Base-by-base conservation (phyloP, 805 yeast genomes). In the Yarrowia alimentaria region DNA sequence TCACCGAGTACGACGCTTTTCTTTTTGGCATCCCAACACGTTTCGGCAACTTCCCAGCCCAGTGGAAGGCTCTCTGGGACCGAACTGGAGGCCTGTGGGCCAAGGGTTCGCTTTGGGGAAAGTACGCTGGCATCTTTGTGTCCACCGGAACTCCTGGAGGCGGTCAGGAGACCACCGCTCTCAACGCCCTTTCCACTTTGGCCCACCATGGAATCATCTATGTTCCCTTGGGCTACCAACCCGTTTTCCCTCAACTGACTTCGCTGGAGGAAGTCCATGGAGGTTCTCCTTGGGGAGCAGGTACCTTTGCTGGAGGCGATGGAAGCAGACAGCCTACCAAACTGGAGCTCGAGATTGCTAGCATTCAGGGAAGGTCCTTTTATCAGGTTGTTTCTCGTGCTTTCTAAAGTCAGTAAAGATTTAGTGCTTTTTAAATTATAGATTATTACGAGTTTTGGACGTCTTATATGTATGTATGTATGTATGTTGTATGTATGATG, bases 241-340 rank as follows among this genome's bases (percentile, higher is more conserved):
- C 71, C 53, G 70, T 75, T 4, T 81, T 80, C 66, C 72, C 75
- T 5, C 74, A 74, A 57, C 61, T 81, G 56, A 68, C 84, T 30
- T 73, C 72, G 66, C 60, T 81, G 30, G 77, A 74, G 2, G 88
- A 84, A 68, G 74, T 79, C 38, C 94, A 83, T 63, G 95, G 95
- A 58, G 85, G 85, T 51, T 77, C 89, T 14, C 78, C 95, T 32
- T 87, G 89, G 88, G 95, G 95, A 66, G 83, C 95, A 24, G 95
- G 95, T 58, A 70, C 85, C 29, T 72, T 75, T 60, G 87, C 95
- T 21, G 85, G 80, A 48, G 72, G 75, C 43, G 91, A 83, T 62
- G 95, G 94, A 50, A 76, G 84, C 9, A 79, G 94, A 71, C 70
- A 71, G 58, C 83, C 88, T 19, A 60, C 80, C 31, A 74, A 70